Percentiles rank a stretch among this genome's conserved stretches.
These are phyloP conservation scores for Venturia pyrina DNA, from an alignment of 2,329 filamentous ascomycete genomes.

Conservation along the genomic window DNA sequence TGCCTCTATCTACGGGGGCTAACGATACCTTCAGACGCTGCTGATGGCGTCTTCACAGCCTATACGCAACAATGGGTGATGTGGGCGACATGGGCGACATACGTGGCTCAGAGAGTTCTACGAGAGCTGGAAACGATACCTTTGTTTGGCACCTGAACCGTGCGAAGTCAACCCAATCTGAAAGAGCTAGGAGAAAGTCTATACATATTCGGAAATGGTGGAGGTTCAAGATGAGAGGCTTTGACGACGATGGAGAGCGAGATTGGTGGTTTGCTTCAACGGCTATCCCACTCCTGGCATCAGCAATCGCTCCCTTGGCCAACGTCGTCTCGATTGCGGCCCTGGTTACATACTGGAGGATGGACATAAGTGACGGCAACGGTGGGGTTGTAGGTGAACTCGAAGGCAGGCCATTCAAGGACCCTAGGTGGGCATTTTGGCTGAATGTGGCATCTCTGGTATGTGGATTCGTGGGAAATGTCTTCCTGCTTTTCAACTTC, in stretches of 20 bases:
- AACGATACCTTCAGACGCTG: neutral
- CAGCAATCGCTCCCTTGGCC: slow-evolving; percentile 74
- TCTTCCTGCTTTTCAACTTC: slow-evolving; percentile 81
- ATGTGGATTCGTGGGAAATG: slow-evolving; percentile 67
- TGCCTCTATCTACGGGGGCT: neutral
- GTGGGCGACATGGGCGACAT: neutral
- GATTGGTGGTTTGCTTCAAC: slow-evolving; percentile 41
- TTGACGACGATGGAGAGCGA: slow-evolving; percentile 15
- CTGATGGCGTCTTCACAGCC: neutral
- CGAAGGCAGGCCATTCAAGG: slow-evolving; percentile 46
- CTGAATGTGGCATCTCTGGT: slow-evolving; percentile 70
- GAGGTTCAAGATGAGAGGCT: slow-evolving; percentile 12
- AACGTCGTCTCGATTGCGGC: slow-evolving; percentile 83
- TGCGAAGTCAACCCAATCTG: neutral
- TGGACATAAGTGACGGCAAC: slow-evolving; percentile 40
- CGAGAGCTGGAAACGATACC: neutral
- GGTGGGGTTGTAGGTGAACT: slow-evolving; percentile 40
- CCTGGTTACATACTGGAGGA: slow-evolving; percentile 70
- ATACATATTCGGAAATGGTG: slow-evolving; percentile 8
- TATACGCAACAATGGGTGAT: neutral
- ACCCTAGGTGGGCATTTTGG: slow-evolving; percentile 64
- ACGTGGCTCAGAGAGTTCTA: neutral
- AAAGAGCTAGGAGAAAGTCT: neutral
- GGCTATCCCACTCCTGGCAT: slow-evolving; percentile 65
- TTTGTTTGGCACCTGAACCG: neutral